Evolutionary conservation across 768 basidiomycete genomes (phyloP), one percentile per base, ranked within the genome.

Genomic region (Sutorius australiensis): DNA sequence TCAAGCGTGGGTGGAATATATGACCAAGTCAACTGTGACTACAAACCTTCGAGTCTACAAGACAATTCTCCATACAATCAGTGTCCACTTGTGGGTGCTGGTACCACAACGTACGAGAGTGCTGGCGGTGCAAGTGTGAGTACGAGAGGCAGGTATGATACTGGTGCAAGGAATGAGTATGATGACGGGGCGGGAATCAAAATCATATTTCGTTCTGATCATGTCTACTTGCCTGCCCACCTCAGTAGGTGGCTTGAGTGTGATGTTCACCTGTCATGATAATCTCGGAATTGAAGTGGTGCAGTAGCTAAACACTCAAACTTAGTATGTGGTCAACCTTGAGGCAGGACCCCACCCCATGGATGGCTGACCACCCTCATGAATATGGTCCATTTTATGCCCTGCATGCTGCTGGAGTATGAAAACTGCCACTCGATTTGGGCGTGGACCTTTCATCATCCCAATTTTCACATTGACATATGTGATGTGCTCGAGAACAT

Each of bases 401-500:
- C n/a, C n/a, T n/a, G n/a, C n/a, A n/a, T n/a, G n/a, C n/a, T n/a
- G n/a, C n/a, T n/a, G n/a, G n/a, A n/a, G n/a, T n/a, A n/a, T n/a
- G n/a, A n/a, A n/a, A n/a, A n/a, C n/a, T n/a, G n/a, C n/a, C n/a
- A n/a, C n/a, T n/a, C n/a, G n/a, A n/a, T n/a, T n/a, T n/a, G n/a
- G n/a, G n/a, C 74, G 34, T 79, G 78, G 78, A 80, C 77, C 1
- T 79, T 79, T 56, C 73, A 75, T n/a, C 78, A 79, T 48, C 78
- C 78, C 16, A 77, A 79, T 56, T 79, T 79, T 55, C 78, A 76
- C 57, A 69, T 77, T 16, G 78, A 80, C 60, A 70, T 77, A 39
- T 75, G 76, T 21, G 78, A 80, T 42, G 77, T 74, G 10, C 76
- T 85, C 51, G 84, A 85, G 66, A 80, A 82, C 60, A 86, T 85